phyloP scores from a whole-genome alignment of 305 asterid genomes.

The Stenogyne calaminthoides region DNA sequence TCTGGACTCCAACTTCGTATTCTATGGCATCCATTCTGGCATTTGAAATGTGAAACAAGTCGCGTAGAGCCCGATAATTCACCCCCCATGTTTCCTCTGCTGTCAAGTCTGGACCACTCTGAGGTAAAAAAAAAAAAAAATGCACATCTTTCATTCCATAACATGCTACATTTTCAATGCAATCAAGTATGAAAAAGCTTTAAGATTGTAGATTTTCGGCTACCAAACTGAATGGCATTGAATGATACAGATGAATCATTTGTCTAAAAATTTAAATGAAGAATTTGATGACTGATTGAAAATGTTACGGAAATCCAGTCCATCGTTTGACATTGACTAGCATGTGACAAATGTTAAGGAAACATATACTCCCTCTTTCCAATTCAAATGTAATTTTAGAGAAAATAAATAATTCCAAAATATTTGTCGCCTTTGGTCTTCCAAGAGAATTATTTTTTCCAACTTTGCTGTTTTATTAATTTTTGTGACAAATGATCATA shows the following conservation, averaged over 20 bases:
- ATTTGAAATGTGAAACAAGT: slow-evolving; percentile 68
- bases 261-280: neutral
- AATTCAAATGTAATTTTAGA: no score
- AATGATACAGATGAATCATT: neutral
- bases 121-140: slow-evolving; percentile 33
- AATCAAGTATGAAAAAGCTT: neutral
- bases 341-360: slow-evolving; percentile 13
- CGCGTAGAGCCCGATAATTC: slow-evolving; percentile 79
- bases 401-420: no score
- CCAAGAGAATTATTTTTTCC: no score
- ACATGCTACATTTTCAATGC: slow-evolving; percentile 7
- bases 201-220: neutral
- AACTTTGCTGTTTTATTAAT: no score
- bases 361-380: neutral
- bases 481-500: no score
- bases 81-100: slow-evolving; percentile 92
- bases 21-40: slow-evolving; percentile 60
- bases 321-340: slow-evolving; percentile 4
- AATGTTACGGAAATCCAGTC: neutral
- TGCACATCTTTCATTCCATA: slow-evolving; percentile 4
- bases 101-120: slow-evolving; percentile 96
- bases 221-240: slow-evolving; percentile 1
- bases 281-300: neutral
- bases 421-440: no score
- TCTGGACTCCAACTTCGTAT: slow-evolving; percentile 90